Percentiles rank a stretch among this genome's conserved stretches.
These are phyloP conservation scores for Podaxis sp. DNA, from an alignment of 768 basidiomycete genomes.

Conservation along the genomic window DNA sequence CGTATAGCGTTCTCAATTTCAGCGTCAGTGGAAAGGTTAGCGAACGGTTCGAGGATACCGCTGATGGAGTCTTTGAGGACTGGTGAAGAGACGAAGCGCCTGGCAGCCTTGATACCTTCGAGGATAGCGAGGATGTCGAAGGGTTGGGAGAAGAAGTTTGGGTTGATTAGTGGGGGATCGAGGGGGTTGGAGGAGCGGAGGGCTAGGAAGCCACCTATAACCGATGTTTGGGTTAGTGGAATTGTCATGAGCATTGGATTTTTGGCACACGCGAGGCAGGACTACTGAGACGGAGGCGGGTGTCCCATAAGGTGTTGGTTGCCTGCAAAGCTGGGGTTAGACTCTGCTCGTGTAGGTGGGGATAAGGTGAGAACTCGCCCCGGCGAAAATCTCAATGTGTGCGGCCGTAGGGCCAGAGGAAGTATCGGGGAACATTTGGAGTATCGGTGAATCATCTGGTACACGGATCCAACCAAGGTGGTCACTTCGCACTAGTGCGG, in stretches of 20 bases:
- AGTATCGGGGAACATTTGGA: slow-evolving; percentile 16
- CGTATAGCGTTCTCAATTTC: slow-evolving; percentile 21
- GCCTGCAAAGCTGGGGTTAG: neutral
- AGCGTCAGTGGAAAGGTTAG: neutral
- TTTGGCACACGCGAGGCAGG: slow-evolving; percentile 28
- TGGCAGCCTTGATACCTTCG: slow-evolving; percentile 20
- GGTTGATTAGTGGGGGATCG: slow-evolving; percentile 43
- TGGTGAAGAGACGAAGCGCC: slow-evolving; percentile 22
- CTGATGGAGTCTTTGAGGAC: slow-evolving; percentile 18
- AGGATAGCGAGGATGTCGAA: slow-evolving; percentile 25
- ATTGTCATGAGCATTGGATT: neutral
- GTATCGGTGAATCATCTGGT: slow-evolving; percentile 1
- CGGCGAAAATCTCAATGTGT: slow-evolving; percentile 10
- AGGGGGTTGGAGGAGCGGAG: slow-evolving; percentile 44
- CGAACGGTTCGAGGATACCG: slow-evolving; percentile 1
- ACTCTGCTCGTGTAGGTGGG: too few species aligned
- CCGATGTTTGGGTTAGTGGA: neutral
- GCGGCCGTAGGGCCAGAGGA: slow-evolving; percentile 10
- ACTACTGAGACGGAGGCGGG: slow-evolving; percentile 21
- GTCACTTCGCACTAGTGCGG: neutral
- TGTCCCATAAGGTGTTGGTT: slow-evolving; percentile 21
- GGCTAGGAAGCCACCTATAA: slow-evolving; percentile 19
- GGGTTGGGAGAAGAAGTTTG: slow-evolving; percentile 25
- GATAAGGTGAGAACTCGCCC: neutral
- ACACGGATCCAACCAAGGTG: slow-evolving; percentile 11